Evolutionary conservation across 176 grass and related monocot species (phyloP), one percentile per base, ranked within the genome.

Genomic region (Elymus sibiricus): DNA sequence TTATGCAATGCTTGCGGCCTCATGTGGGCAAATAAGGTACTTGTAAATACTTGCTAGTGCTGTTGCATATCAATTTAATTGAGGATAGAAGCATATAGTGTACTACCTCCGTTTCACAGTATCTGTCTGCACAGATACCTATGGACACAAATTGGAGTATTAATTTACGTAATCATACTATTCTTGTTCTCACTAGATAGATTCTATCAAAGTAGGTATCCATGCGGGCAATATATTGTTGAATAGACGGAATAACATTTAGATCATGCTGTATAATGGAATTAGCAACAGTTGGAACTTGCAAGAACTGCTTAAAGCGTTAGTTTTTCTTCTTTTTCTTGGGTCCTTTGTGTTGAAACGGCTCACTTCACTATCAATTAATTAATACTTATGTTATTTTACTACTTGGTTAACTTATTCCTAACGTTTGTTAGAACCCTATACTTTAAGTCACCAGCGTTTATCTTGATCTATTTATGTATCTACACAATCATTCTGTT

Each of bases 21-120:
- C 73, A 98, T 98, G 96, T 98, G 96, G 96, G 96, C 96, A 82
- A 98, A 98, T 79, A 98, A 98, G 96, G 96, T 98, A 90, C 39
- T 29, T 85, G 29, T 42, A 79, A 69, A 55, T 44, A 43, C 55
- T 85, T 55, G 21, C 12, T 64, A 55, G 49, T 84, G 37, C 59
- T 12, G 28, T 82, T 40, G 4, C 7, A 87, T 64, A 65, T 37
- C 68, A 59, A 44, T 85, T 83, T 37, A 39, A 51, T 25, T 49
- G 40, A 62, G 22, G 65, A 70, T 42, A 34, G 32, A 34, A 46
- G 71, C 58, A 55, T 78, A 26, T 17, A 69, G 76, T 28, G 4
- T 75, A 49, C 4, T 75, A 19, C 44, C 42, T 74, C 43, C 24
- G 27, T 47, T 46, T 74, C 40, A 74, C 7, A 49, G 8, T 75